phyloP scores from a whole-genome alignment of 228 moss, liverwort and hornwort species.

The Sphagnum magellanicum region DNA sequence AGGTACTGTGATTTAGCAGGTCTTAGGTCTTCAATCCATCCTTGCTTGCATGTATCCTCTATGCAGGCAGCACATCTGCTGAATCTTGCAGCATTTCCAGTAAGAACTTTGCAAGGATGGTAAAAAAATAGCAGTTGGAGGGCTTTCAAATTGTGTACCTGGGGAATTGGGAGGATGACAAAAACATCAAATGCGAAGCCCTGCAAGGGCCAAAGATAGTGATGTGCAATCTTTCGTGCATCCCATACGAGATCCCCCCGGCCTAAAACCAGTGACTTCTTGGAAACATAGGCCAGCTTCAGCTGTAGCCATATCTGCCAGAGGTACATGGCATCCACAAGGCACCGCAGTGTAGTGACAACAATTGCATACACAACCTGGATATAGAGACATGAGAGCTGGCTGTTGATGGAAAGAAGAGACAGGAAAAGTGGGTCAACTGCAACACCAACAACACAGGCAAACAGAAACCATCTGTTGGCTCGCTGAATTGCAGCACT shows the following conservation, averaged over 20 bases:
- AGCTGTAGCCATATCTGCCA: slow-evolving; percentile 69
- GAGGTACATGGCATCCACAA: slow-evolving; percentile 57
- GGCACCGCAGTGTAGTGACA: slow-evolving; percentile 30
- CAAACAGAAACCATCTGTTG: slow-evolving; percentile 54
- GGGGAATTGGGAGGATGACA: slow-evolving; percentile 68
- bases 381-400: slow-evolving; percentile 47
- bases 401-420: slow-evolving; percentile 38
- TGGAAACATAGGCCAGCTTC: slow-evolving; percentile 60
- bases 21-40: not conserved
- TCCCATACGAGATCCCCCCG: slow-evolving; percentile 69
- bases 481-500: slow-evolving; percentile 36
- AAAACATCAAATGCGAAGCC: slow-evolving; percentile 59
- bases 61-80: not conserved
- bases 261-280: slow-evolving; percentile 52
- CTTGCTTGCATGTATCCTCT: not conserved
- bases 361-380: slow-evolving; percentile 33
- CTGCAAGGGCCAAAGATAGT: slow-evolving; percentile 37
- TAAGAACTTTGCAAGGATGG: not conserved
- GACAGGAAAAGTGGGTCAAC: slow-evolving; percentile 64
- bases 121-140: not conserved
- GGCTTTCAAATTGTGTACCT: slow-evolving; percentile 21
- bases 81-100: not conserved
- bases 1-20: not conserved
- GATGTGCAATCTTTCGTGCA: slow-evolving; percentile 48
- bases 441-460: slow-evolving; percentile 51